Conservation (phyloP, 805 yeast species). For the Cyberlindnera bimundalis region DNA sequence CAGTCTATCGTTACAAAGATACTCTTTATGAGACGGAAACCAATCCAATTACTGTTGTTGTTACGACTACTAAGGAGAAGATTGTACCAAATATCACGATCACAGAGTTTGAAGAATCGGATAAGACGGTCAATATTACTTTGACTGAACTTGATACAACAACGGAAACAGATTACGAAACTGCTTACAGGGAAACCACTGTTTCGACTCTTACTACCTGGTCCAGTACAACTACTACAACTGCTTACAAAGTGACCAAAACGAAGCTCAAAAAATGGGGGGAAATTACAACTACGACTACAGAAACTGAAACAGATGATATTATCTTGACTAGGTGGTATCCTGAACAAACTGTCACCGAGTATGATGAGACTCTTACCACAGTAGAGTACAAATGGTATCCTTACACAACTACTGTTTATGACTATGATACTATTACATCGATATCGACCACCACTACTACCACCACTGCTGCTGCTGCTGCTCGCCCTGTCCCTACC, state of each 20-base stretch:
- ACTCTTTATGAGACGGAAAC: conserved; percentile 16
- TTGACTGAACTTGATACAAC: conserved; percentile 24
- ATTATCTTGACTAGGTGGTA: conserved; percentile 19
- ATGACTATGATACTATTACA: conserved; percentile 8
- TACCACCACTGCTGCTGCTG: conserved; percentile 10
- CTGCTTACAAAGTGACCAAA: conserved; percentile 18
- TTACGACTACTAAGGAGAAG: conserved; percentile 17
- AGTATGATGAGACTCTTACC: conserved; percentile 24
- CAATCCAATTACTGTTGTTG: conserved; percentile 12
- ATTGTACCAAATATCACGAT: conserved; percentile 21
- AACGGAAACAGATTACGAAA: conserved; percentile 19
- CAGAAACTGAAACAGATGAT: conserved; percentile 22
- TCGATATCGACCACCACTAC: conserved; percentile 8
- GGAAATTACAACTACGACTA: conserved; percentile 13
- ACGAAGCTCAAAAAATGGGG: conserved; percentile 18
- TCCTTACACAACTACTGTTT: conserved; percentile 21
- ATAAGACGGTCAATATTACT: conserved; percentile 20
- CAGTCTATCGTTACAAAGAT: conserved; percentile 20
- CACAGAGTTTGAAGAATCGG: conserved; percentile 29
- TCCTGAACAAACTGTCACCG: conserved; percentile 25
- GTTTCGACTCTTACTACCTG: conserved; percentile 15
- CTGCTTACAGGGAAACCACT: conserved; percentile 20
- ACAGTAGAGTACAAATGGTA: conserved; percentile 23
- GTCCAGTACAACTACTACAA: conserved; percentile 18
- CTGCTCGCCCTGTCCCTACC: conserved; percentile 17